Base-by-base conservation (phyloP, 108 stramenopile genomes). In the Parmales sp. region DNA sequence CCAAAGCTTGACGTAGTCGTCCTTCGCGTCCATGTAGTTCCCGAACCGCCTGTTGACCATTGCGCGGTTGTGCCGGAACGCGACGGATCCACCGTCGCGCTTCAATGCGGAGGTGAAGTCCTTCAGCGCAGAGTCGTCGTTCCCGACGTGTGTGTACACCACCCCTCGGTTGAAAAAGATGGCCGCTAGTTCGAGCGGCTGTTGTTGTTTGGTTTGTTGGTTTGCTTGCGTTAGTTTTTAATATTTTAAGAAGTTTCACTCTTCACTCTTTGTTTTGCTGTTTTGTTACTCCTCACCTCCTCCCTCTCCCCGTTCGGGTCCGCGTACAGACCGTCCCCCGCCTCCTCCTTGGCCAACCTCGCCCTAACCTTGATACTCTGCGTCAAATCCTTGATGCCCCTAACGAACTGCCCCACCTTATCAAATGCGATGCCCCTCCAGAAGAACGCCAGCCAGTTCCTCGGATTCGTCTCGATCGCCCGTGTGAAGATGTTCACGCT, bases 1-100 rank as follows among this genome's bases (percentile, higher is more conserved):
- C 54, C 54, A 60, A 16, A 60, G 54, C 54, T 60, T 60, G 5
- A 60, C 26, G 28, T 60, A 60, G 16, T 60, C 54, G 28, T 34
- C 31, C 36, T 60, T 16, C 2, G 54, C 54, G 2, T 60, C 54
- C 54, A 34, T 60, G 28, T 60, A 60, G 3, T 19, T 2, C 4
- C 54, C 54, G 16, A 19, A 11, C 31, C 54, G 13, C 29, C 54
- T 28, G n/a, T 19, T 19, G 3, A 60, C 31, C 29, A 60, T 6
- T 1, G 54, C 54, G 29, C 54, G 13, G 28, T 60, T 60, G 28
- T 60, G 54, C 4, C 54, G 25, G 20, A 60, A 60, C 25, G 36
- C 54, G 3, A 60, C 26, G 16, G 29, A 34, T 1, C 31, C 13
- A 34, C 31, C 31, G 54, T 60, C 54, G 1, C 54, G 3, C 20